Conservation (phyloP, 2,329 filamentous ascomycete species). For the Colletotrichum scovillei region DNA sequence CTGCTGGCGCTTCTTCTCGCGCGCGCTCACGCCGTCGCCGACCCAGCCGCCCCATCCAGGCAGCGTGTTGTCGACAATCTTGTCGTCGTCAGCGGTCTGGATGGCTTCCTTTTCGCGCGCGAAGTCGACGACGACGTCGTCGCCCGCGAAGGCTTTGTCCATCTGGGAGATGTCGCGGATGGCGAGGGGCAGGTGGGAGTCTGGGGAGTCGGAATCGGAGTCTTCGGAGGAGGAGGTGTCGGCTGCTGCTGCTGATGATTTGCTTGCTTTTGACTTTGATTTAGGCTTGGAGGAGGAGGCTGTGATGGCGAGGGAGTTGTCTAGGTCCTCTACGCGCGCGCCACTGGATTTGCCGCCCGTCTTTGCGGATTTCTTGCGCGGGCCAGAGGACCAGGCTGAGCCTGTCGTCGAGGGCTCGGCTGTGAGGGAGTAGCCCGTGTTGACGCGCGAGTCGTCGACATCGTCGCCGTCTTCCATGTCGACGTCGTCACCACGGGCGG, state of each 20-base stretch:
- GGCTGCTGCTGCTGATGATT: slow-evolving; percentile 41
- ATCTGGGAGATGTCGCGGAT: slow-evolving; percentile 76
- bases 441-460: slow-evolving; percentile 14
- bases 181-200: slow-evolving; percentile 65
- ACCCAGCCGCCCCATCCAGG: slow-evolving; percentile 96
- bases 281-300: slow-evolving; percentile 42
- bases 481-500: slow-evolving; percentile 40
- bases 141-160: slow-evolving; percentile 86
- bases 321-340: slow-evolving; percentile 49
- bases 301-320: slow-evolving; percentile 48
- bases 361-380: slow-evolving; percentile 46
- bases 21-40: slow-evolving; percentile 82
- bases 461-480: slow-evolving; percentile 42
- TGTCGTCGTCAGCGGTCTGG: slow-evolving; percentile 82
- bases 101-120: slow-evolving; percentile 80
- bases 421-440: slow-evolving; percentile 39
- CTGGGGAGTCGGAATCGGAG: slow-evolving; percentile 50
- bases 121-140: slow-evolving; percentile 86
- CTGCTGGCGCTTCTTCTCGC: slow-evolving; percentile 72
- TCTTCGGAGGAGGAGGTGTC: slow-evolving; percentile 48
- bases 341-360: slow-evolving; percentile 10
- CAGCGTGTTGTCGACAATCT: slow-evolving; percentile 84
- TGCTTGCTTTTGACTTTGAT: slow-evolving; percentile 37
- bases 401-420: slow-evolving; percentile 42
- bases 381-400: slow-evolving; percentile 56